Percentiles rank a stretch among this genome's conserved stretches.
phyloP scores from a whole-genome alignment of 2,329 filamentous ascomycete species.

The Aspergillus neotritici region DNA sequence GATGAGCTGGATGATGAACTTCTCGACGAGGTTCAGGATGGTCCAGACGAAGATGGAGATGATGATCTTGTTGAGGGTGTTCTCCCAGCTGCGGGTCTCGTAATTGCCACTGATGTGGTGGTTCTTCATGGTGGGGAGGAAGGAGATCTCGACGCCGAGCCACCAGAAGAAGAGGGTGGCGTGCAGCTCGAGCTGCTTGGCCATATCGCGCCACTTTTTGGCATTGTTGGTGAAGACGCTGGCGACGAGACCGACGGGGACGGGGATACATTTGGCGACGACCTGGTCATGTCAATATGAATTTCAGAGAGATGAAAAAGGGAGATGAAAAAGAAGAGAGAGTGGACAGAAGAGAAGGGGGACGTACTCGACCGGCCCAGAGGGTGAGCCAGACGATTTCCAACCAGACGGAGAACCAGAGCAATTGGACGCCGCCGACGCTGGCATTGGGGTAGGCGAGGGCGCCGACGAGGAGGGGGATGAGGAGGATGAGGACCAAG shows the following conservation, averaged over 20 bases:
- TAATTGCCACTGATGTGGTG: slow-evolving; percentile 53
- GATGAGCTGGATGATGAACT: slow-evolving; percentile 91
- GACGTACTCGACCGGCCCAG: slow-evolving; percentile 63
- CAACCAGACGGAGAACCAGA: slow-evolving; percentile 95
- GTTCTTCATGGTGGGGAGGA: slow-evolving; percentile 71
- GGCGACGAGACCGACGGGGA: slow-evolving; percentile 57
- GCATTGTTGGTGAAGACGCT: slow-evolving; percentile 77
- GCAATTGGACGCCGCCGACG: slow-evolving; percentile 67
- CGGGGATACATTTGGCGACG: slow-evolving; percentile 60
- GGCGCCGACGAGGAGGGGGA: slow-evolving; percentile 62
- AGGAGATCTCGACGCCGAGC: slow-evolving; percentile 78
- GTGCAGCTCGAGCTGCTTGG: slow-evolving; percentile 76
- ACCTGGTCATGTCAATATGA: slow-evolving; percentile 36
- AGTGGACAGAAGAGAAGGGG: background rate
- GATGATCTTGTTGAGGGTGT: slow-evolving; percentile 75
- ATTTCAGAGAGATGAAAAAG: background rate
- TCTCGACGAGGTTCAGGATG: slow-evolving; percentile 78
- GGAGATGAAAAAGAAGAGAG: background rate
- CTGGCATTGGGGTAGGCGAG: slow-evolving; percentile 55
- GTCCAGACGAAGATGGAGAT: slow-evolving; percentile 76
- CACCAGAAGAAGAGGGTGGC: slow-evolving; percentile 88
- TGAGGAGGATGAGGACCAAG: slow-evolving; percentile 57
- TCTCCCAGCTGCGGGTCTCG: slow-evolving; percentile 62
- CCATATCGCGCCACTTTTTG: slow-evolving; percentile 92
- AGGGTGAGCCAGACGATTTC: slow-evolving; percentile 88